A percentile compares a stretch with the other conserved stretches of the same genome.
Evolutionary conservation across 306 rosid species (phyloP).

Genomic region (Urtica urens): DNA sequence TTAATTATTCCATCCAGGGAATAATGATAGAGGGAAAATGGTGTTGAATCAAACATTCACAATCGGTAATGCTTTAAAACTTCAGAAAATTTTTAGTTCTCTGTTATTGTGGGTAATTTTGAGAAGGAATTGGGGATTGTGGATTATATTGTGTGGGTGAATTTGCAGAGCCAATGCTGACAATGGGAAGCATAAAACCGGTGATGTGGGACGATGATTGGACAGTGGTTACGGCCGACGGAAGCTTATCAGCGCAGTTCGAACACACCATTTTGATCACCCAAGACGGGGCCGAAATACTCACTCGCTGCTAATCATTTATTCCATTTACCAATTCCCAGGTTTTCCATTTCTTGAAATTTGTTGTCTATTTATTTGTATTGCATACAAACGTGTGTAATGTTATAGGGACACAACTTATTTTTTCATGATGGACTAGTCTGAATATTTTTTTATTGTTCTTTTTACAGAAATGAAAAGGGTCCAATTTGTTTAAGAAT

Average conservation of each 20-base stretch:
- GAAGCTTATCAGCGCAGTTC: constrained; percentile 87
- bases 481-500: no score
- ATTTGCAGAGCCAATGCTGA: constrained; percentile 91
- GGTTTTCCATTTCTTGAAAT: not conserved
- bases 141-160: constrained; percentile 65
- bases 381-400: no score
- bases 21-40: constrained; percentile 74
- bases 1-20: constrained; percentile 44
- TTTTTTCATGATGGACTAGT: no score
- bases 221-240: constrained; percentile 87
- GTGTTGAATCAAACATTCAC: constrained; percentile 85
- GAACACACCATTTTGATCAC: constrained; percentile 88
- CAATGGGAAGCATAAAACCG: constrained; percentile 72
- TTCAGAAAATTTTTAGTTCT: not conserved
- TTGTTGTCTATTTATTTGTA: no score
- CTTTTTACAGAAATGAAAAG: no score
- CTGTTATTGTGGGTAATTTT: constrained; percentile 9
- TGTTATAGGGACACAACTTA: no score
- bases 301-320: constrained; percentile 48
- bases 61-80: constrained; percentile 45
- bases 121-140: constrained; percentile 84
- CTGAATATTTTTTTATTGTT: no score
- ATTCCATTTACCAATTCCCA: constrained; percentile 5
- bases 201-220: constrained; percentile 86
- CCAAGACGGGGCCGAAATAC: constrained; percentile 67